Percentiles rank a stretch among this genome's conserved stretches.
Conservation (phyloP, 2,329 filamentous ascomycete species). For the Trichoderma sp. region DNA sequence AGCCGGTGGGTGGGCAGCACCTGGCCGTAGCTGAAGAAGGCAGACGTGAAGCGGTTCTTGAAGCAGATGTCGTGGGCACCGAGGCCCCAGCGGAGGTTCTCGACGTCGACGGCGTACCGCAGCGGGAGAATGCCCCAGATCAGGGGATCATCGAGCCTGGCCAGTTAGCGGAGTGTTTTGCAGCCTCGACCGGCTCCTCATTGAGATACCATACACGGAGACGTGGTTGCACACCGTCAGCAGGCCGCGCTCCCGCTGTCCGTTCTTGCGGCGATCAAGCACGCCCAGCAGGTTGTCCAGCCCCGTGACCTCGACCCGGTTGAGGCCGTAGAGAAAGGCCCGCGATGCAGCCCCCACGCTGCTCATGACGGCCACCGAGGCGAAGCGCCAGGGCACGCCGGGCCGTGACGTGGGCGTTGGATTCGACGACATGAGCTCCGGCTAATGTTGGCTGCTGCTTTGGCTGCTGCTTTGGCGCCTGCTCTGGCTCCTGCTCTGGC, state of each 20-base stretch:
- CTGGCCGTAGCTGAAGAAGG: conserved; percentile 87
- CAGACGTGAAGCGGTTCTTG: conserved; percentile 66
- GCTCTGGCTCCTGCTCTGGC: neutral
- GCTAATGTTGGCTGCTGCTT: neutral
- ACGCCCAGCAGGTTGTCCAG: conserved; percentile 71
- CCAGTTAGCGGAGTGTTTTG: conserved; percentile 4
- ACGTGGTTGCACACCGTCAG: conserved; percentile 62
- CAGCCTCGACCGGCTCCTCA: neutral
- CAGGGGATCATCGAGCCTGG: conserved; percentile 86
- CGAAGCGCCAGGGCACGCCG: conserved; percentile 65
- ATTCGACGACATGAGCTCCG: conserved; percentile 20
- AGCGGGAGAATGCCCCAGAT: conserved; percentile 88
- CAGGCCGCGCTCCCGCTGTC: conserved; percentile 68
- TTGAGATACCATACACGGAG: conserved; percentile 32
- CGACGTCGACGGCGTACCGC: conserved; percentile 65
- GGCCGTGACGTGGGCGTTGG: conserved; percentile 42
- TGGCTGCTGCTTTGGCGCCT: neutral
- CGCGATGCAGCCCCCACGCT: conserved; percentile 67
- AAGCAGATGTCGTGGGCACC: conserved; percentile 97
- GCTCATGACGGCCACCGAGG: conserved; percentile 73
- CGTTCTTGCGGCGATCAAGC: conserved; percentile 67
- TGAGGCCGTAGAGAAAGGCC: conserved; percentile 71
- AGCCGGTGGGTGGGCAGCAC: conserved; percentile 84
- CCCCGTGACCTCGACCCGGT: conserved; percentile 71
- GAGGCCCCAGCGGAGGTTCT: conserved; percentile 81